Conservation (phyloP, 2,329 filamentous ascomycete species). For the Claviceps spartinae region DNA sequence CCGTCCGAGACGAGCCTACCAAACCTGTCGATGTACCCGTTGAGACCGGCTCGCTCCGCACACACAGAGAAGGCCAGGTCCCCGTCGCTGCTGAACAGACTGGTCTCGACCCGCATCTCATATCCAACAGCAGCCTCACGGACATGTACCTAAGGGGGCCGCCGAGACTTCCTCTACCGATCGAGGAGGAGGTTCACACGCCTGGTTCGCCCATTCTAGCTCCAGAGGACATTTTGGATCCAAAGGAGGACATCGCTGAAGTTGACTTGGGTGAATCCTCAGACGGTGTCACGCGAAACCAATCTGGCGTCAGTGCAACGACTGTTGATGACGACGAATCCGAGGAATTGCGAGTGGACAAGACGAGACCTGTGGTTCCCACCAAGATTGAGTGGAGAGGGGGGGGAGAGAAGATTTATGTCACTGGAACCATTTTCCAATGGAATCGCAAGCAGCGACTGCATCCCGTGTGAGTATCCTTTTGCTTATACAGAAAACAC, state of each 20-base stretch:
- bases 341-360: conserved; percentile 64
- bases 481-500: neutral
- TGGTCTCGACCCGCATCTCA: conserved; percentile 27
- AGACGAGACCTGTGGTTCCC: conserved; percentile 65
- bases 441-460: conserved; percentile 93
- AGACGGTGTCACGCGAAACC: conserved; percentile 37
- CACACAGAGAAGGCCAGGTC: conserved; percentile 21
- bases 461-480: conserved; percentile 62
- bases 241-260: conserved; percentile 26
- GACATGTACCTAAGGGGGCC: conserved; percentile 58
- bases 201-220: conserved; percentile 83
- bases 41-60: conserved; percentile 23
- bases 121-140: conserved; percentile 44
- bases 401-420: conserved; percentile 80
- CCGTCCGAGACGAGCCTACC: conserved; percentile 24
- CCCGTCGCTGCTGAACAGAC: conserved; percentile 17
- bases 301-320: conserved; percentile 46
- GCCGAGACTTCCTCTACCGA: conserved; percentile 79
- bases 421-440: conserved; percentile 92
- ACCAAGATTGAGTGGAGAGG: conserved; percentile 76
- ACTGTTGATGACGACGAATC: conserved; percentile 64
- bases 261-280: conserved; percentile 36
- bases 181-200: conserved; percentile 80
- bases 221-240: conserved; percentile 28
- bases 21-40: conserved; percentile 47